Conservation (phyloP, 805 yeast genomes). For the Metschnikowia cerradonensis region DNA sequence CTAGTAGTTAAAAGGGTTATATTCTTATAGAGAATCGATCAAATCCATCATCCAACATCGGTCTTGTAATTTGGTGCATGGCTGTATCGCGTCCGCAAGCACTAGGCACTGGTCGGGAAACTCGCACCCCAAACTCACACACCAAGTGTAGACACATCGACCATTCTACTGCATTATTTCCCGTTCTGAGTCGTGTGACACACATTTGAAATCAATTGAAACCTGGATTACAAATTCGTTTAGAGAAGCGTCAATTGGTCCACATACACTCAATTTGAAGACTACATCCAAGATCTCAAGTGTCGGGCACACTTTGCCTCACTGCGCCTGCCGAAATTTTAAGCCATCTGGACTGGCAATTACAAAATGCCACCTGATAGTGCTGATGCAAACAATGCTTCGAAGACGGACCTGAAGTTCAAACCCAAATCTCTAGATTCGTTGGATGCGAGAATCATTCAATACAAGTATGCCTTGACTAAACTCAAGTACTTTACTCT, state of each 20-base stretch:
- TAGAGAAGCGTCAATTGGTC: neutral
- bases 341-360: neutral
- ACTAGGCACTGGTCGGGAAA: neutral
- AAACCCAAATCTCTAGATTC: constrained; percentile 27
- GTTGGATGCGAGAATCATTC: constrained; percentile 54
- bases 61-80: neutral
- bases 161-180: neutral
- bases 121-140: neutral
- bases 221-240: neutral
- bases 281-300: neutral
- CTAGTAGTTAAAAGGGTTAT: neutral
- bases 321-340: neutral
- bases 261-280: neutral
- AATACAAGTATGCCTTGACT: constrained; percentile 51
- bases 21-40: neutral
- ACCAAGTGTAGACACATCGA: neutral
- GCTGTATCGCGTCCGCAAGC: neutral
- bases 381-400: neutral
- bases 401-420: neutral
- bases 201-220: neutral
- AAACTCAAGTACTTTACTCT: constrained; percentile 39
- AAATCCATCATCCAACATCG: neutral
- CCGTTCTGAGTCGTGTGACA: neutral
- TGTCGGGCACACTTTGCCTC: neutral
- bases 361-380: neutral